A percentile compares a stretch with the other conserved stretches of the same genome.
Evolutionary conservation across 352 stramenopile genomes (phyloP).

Genomic region (Globisporangium recalcitrans): DNA sequence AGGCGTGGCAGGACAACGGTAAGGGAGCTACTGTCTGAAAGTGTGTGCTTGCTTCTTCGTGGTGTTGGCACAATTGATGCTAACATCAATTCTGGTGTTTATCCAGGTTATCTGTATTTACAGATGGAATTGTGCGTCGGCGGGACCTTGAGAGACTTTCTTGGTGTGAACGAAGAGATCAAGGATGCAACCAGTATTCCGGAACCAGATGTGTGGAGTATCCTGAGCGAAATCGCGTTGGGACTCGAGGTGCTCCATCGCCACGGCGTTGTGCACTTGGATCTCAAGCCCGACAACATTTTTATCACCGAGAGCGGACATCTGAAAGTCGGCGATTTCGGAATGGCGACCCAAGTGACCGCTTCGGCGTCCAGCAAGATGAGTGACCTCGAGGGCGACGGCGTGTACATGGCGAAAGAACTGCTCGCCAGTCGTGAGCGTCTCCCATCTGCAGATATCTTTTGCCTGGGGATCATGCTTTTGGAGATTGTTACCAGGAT

Average conservation of each 20-base stretch:
- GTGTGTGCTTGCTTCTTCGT: neutral
- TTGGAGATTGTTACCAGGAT: constrained; percentile 17
- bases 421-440: constrained; percentile 68
- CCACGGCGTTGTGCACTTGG: constrained; percentile 89
- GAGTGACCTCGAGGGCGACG: constrained; percentile 91
- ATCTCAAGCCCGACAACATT: constrained; percentile 97
- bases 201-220: constrained; percentile 64
- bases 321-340: constrained; percentile 92
- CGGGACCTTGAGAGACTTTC: constrained; percentile 81
- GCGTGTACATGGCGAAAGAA: constrained; percentile 89
- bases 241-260: constrained; percentile 89
- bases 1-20: constrained; percentile 92
- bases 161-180: constrained; percentile 25
- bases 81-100: neutral
- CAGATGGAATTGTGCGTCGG: constrained; percentile 92
- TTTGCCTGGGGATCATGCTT: constrained; percentile 73
- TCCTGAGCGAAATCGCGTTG: constrained; percentile 62
- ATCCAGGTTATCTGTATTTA: constrained; percentile 85
- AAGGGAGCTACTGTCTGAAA: neutral
- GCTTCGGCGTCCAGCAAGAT: constrained; percentile 19
- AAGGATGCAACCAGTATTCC: constrained; percentile 20
- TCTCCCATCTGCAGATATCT: constrained; percentile 89
- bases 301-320: constrained; percentile 70
- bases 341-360: constrained; percentile 71
- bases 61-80: neutral